phyloP scores from a whole-genome alignment of 352 stramenopile genomes.

The Phytophthora palmivora region DNA sequence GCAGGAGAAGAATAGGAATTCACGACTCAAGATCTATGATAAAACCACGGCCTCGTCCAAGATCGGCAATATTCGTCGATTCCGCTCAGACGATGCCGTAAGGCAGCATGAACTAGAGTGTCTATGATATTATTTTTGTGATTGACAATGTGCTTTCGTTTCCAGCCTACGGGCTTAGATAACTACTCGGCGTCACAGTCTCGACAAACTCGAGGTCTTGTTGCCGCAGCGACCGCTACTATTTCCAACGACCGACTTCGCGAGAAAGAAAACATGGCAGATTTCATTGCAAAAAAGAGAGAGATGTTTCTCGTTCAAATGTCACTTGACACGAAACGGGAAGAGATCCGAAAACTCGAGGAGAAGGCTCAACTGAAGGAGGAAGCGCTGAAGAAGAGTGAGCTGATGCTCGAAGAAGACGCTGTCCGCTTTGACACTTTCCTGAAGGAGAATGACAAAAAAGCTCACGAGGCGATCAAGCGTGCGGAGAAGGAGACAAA shows the following conservation, averaged over 20 bases:
- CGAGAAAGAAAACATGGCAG: conserved; percentile 95
- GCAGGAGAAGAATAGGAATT: conserved; percentile 66
- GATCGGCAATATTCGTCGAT: conserved; percentile 83
- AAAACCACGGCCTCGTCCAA: conserved; percentile 86
- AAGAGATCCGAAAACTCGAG: conserved; percentile 97
- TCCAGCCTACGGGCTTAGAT: conserved; percentile 49
- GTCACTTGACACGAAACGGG: conserved; percentile 95
- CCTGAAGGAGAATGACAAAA: conserved; percentile 98
- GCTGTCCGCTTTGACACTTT: conserved; percentile 96
- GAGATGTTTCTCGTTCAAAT: conserved; percentile 98
- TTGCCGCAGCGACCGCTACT: conserved; percentile 78
- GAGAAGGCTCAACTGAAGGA: conserved; percentile 96
- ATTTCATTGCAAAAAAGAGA: conserved; percentile 97
- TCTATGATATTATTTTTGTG: not conserved
- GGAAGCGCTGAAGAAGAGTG: conserved; percentile 94
- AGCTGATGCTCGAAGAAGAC: conserved; percentile 97
- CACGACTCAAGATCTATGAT: conserved; percentile 89
- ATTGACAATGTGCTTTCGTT: not conserved
- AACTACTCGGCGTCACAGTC: conserved; percentile 74
- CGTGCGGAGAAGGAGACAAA: conserved; percentile 94
- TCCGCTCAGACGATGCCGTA: conserved; percentile 72
- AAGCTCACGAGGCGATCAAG: conserved; percentile 96
- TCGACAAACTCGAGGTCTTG: conserved; percentile 77
- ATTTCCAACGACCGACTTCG: conserved; percentile 89
- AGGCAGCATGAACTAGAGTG: not conserved